Evolutionary conservation across 345 rosid genomes (phyloP).

Genomic region (Eutrema heterophyllum): DNA sequence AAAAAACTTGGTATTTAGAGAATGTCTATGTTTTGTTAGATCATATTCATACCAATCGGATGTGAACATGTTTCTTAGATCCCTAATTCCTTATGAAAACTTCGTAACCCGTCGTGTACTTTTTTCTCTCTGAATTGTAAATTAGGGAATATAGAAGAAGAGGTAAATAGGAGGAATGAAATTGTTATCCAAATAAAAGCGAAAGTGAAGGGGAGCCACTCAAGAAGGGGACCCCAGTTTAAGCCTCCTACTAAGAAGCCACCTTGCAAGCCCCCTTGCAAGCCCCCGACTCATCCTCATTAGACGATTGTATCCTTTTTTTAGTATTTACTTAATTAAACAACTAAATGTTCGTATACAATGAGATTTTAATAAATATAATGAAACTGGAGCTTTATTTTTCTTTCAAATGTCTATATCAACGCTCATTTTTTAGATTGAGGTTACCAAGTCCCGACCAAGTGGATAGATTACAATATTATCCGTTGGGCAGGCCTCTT

Average conservation of each 20-base stretch:
- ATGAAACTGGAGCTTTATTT: not conserved
- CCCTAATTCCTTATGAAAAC: not conserved
- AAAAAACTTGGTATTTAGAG: not conserved
- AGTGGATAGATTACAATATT: no score
- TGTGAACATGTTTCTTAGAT: not conserved
- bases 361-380: not conserved
- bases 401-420: not conserved
- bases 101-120: not conserved
- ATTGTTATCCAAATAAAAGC: conserved; percentile 8
- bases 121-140: not conserved
- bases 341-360: not conserved
- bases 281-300: not conserved
- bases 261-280: not conserved
- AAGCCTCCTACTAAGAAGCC: not conserved
- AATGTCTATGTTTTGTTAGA: not conserved
- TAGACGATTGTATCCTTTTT: not conserved
- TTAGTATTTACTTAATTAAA: not conserved
- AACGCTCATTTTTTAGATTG: no score
- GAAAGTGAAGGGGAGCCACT: not conserved
- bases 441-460: no score
- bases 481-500: no score
- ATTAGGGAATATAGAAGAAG: not conserved
- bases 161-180: not conserved
- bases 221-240: not conserved
- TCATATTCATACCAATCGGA: not conserved